Base-by-base conservation (phyloP, 2,329 filamentous ascomycete species). In the Paraphaeosphaeria minitans region DNA sequence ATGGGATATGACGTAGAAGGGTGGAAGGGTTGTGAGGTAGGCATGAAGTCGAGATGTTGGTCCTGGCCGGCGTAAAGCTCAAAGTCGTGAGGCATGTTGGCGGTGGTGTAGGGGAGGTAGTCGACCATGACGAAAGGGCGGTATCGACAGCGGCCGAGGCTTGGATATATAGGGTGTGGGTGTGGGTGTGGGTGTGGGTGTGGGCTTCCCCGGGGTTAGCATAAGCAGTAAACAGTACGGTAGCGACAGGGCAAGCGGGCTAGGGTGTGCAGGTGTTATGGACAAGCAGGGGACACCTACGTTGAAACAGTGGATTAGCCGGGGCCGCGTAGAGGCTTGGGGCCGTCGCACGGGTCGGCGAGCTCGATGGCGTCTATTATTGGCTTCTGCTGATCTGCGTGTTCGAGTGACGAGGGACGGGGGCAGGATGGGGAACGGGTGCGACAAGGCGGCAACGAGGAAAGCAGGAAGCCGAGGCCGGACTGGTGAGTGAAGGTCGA, bases 31-130 rank as follows among this genome's bases (percentile, higher is more conserved):
- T 75, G 74, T 58, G 58, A 65, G 42, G 65, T 67, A 22, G 71
- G 62, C n/a, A 70, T 63, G 56, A 68, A 73, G 19, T 77, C 70
- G 24, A 75, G 56, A 19, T 74, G 73, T 53, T 71, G 66, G 41
- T 75, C 68, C 29, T 74, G 68, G 55, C 65, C 68, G 47, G 75
- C 63, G 64, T 78, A 77, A 50, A 78, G 71, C 60, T 76, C 70
- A 45, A 77, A 77, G 66, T 78, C 75, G 58, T 72, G 67, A 53
- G 71, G 64, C 73, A 78, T 77, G 62, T 35, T 65, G 57, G 61
- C 52, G 8, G 63, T 54, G 29, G 70, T 65, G 60, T 73, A 75
- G 39, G 68, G 65, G 27, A 66, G 57, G 66, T 72, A 77, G 50
- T 76, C 72, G 57, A 75, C 70, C 75, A 78, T 78, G 60, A 42